These are phyloP conservation scores for Lachnellula suecica DNA, from an alignment of 2,329 filamentous ascomycete species.

Conservation along the genomic window DNA sequence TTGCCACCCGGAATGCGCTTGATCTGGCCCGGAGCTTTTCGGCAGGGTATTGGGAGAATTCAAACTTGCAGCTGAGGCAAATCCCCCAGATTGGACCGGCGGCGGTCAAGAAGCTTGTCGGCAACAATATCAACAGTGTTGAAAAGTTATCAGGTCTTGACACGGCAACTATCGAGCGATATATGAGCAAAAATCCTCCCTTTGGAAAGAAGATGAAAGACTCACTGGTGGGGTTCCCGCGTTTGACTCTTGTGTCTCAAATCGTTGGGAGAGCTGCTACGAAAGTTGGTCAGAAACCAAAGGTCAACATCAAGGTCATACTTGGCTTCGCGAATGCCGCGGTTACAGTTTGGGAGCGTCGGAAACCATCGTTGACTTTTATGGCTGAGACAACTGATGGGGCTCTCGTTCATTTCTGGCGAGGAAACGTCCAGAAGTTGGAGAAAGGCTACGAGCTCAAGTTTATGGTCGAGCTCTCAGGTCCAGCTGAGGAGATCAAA, in stretches of 20 bases:
- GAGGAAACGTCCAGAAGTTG: slow-evolving; percentile 63
- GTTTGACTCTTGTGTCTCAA: slow-evolving; percentile 42
- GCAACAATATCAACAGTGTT: slow-evolving; percentile 69
- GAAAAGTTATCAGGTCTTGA: slow-evolving; percentile 67
- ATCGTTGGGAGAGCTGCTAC: slow-evolving; percentile 27
- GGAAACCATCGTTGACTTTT: slow-evolving; percentile 68
- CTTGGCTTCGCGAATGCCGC: slow-evolving; percentile 72
- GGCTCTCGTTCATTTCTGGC: slow-evolving; percentile 66
- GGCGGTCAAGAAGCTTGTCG: slow-evolving; percentile 70
- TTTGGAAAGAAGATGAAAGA: slow-evolving; percentile 73
- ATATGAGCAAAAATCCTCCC: slow-evolving; percentile 77
- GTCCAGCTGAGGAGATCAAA: slow-evolving; percentile 56
- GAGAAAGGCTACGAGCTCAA: slow-evolving; percentile 55
- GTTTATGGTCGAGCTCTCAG: slow-evolving; percentile 56
- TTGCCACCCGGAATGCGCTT: slow-evolving; percentile 66
- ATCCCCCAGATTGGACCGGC: slow-evolving; percentile 76
- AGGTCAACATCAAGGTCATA: slow-evolving; percentile 62
- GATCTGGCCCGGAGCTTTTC: slow-evolving; percentile 76
- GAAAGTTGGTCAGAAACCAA: slow-evolving; percentile 43
- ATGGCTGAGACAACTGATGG: slow-evolving; percentile 72
- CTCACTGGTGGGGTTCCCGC: slow-evolving; percentile 68
- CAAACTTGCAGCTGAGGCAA: slow-evolving; percentile 78
- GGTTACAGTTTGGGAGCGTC: slow-evolving; percentile 61
- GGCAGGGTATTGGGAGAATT: slow-evolving; percentile 75
- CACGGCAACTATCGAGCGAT: slow-evolving; percentile 70